These are phyloP conservation scores for Alloascoidea africana DNA, from an alignment of 805 yeast genomes.

Conservation along the genomic window DNA sequence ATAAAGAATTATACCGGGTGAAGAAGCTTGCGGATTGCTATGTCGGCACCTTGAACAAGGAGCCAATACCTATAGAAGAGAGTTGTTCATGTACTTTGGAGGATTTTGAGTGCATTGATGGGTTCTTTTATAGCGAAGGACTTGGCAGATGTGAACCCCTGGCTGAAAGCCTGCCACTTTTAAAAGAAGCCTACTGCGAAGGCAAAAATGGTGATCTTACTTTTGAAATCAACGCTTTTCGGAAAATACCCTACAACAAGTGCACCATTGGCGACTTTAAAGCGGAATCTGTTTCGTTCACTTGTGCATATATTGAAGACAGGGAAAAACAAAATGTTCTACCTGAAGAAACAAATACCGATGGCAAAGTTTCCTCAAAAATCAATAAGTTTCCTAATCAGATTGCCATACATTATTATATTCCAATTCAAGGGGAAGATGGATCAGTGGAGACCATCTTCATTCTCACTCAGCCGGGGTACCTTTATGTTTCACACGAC, in stretches of 20 bases:
- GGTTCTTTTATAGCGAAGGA: conserved; percentile 19
- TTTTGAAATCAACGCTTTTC: conserved; percentile 21
- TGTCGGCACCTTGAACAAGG: conserved; percentile 24
- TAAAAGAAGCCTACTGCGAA: conserved; percentile 13
- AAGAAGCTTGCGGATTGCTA: conserved; percentile 53
- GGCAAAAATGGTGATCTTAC: conserved; percentile 17
- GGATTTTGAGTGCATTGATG: conserved; percentile 60
- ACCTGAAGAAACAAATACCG: conserved; percentile 15
- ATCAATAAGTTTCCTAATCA: conserved; percentile 33
- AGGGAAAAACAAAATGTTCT: conserved; percentile 19
- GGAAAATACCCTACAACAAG: conserved; percentile 26
- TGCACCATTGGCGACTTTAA: conserved; percentile 22
- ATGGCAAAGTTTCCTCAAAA: conserved; percentile 20
- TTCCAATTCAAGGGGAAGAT: conserved; percentile 31
- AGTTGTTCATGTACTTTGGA: conserved; percentile 46
- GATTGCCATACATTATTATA: conserved; percentile 40
- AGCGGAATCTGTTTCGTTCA: conserved; percentile 14
- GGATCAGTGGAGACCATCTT: conserved; percentile 51
- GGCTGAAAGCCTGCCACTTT: conserved; percentile 10
- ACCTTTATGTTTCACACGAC: conserved; percentile 53
- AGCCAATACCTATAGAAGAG: conserved; percentile 27
- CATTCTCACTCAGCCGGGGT: conserved; percentile 34
- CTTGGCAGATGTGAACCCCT: conserved; percentile 23
- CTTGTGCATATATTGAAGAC: no score
- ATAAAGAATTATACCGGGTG: conserved; percentile 42